Evolutionary conservation across 306 rosid genomes (phyloP).

Genomic region (Morella rubra): DNA sequence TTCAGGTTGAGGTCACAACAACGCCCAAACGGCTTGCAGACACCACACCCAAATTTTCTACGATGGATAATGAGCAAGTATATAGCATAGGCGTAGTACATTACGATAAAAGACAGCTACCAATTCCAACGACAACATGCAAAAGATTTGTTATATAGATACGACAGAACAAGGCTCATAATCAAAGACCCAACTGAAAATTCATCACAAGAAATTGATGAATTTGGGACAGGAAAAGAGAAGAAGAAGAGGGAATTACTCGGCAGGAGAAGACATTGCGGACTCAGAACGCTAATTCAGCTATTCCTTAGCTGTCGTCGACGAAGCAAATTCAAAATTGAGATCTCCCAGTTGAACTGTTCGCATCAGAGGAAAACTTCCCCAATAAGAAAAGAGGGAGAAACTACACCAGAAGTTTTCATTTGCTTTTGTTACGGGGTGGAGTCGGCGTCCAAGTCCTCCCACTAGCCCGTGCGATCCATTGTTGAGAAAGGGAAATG

Average conservation of each 20-base stretch:
- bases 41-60: background rate
- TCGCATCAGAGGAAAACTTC: background rate
- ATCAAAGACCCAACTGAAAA: background rate
- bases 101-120: background rate
- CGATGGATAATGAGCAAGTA: background rate
- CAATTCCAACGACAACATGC: background rate
- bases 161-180: background rate
- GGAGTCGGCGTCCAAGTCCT: background rate
- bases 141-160: background rate
- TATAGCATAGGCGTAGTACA: background rate
- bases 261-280: constrained; percentile 88
- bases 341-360: constrained; percentile 7
- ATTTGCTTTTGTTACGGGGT: too few species aligned
- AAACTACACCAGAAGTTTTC: constrained; percentile 8
- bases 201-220: background rate
- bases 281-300: constrained; percentile 33
- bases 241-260: constrained; percentile 48
- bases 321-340: constrained; percentile 5
- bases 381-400: background rate
- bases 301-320: constrained; percentile 10
- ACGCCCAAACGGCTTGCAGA: background rate
- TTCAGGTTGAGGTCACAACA: too few species aligned
- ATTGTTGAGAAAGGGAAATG: too few species aligned
- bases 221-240: constrained; percentile 6
- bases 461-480: constrained; percentile 5